Percentiles rank a stretch among this genome's conserved stretches.
Evolutionary conservation across 148 eudicot genomes (phyloP).

Genomic region (Suaeda aralocaspica): DNA sequence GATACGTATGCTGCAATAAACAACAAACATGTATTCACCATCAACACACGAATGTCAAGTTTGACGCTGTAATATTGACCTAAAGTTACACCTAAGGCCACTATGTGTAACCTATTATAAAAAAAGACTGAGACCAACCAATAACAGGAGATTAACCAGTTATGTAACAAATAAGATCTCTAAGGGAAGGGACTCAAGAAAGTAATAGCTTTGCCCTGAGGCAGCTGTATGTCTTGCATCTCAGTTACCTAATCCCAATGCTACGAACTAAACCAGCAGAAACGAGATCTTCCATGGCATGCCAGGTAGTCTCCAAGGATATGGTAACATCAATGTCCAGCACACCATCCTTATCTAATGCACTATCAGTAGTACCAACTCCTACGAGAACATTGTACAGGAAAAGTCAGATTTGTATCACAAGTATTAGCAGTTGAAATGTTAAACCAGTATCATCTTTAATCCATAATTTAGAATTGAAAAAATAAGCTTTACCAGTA

Average conservation of each 20-base stretch:
- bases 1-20: not conserved
- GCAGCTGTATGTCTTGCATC: not conserved
- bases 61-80: not conserved
- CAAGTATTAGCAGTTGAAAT: not conserved
- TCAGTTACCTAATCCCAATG: constrained; percentile 77
- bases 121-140: not conserved
- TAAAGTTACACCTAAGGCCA: not conserved
- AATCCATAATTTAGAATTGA: not conserved
- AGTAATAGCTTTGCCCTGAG: no score
- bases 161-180: not conserved
- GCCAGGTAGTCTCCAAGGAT: constrained; percentile 92
- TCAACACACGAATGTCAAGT: not conserved
- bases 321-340: constrained; percentile 78
- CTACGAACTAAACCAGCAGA: constrained; percentile 78
- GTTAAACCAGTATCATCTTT: not conserved
- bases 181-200: not conserved
- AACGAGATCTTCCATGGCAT: constrained; percentile 89
- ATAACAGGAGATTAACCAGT: not conserved
- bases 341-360: constrained; percentile 79
- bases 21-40: not conserved
- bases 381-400: constrained; percentile 34
- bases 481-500: constrained; percentile 45
- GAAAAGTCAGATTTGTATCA: not conserved
- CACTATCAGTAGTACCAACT: constrained; percentile 77
- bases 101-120: not conserved